Conservation (phyloP, 1,284 basidiomycete species). For the Apiotrichum mycotoxinovorans region DNA sequence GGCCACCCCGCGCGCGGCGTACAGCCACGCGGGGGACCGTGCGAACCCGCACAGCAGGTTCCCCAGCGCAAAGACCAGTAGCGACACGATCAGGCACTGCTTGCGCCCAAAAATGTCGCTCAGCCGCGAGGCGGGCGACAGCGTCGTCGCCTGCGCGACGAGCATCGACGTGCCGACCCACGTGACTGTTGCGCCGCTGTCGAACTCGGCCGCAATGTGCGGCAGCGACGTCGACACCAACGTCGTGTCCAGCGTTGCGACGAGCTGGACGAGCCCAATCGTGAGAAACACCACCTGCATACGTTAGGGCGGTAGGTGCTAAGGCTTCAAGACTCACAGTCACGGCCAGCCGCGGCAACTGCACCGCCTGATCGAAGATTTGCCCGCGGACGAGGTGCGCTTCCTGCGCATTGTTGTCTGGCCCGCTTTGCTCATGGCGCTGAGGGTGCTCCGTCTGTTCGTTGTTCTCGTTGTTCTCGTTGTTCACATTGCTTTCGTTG, state of each 20-base stretch:
- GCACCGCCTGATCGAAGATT: constrained; percentile 8
- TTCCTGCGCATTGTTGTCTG: too few species aligned
- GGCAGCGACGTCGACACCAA: constrained; percentile 34
- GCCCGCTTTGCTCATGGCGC: too few species aligned
- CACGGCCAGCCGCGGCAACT: constrained; percentile 5
- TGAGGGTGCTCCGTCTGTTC: too few species aligned
- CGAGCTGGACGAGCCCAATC: constrained; percentile 6
- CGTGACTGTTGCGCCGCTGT: constrained; percentile 27
- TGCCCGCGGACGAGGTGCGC: too few species aligned
- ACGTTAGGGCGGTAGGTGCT: not conserved
- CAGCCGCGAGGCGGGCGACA: constrained; percentile 30
- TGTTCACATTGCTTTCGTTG: too few species aligned
- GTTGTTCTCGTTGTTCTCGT: too few species aligned
- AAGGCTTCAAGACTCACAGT: constrained; percentile 1
- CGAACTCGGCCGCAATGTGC: constrained; percentile 26
- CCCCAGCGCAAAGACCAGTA: constrained; percentile 30
- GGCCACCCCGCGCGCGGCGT: constrained; percentile 45
- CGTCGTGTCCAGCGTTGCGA: constrained; percentile 20
- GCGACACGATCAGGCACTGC: constrained; percentile 20
- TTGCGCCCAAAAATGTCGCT: constrained; percentile 36
- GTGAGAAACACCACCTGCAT: constrained; percentile 10
- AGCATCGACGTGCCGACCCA: constrained; percentile 38
- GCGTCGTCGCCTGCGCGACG: constrained; percentile 36
- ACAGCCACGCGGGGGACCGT: constrained; percentile 28
- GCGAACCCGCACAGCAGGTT: constrained; percentile 37